phyloP scores from a whole-genome alignment of 495 filamentous ascomycete genomes.

The Lepidopterella palustris region DNA sequence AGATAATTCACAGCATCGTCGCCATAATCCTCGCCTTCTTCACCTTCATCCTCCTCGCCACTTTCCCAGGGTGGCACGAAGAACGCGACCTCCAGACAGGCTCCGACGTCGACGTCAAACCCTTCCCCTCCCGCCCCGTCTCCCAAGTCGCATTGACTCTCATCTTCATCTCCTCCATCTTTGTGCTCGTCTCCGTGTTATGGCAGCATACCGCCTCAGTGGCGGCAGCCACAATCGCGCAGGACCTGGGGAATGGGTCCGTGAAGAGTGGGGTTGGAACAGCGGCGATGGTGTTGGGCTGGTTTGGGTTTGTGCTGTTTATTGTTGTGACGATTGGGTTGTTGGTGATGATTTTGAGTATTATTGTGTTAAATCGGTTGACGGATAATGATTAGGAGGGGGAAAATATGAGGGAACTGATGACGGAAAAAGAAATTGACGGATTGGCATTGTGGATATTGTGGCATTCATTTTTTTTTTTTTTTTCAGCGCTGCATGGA shows the following conservation, averaged over 20 bases:
- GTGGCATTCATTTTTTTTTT: too few relatives aligned
- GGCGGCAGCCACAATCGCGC: slow-evolving; percentile 83
- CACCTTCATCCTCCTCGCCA: slow-evolving; percentile 66
- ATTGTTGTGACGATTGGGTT: slow-evolving; percentile 92
- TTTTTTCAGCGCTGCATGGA: too few relatives aligned
- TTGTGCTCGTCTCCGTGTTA: slow-evolving; percentile 66
- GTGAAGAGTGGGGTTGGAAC: slow-evolving; percentile 83
- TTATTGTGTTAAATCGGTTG: slow-evolving; percentile 55
- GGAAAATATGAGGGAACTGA: too few relatives aligned
- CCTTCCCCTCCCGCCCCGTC: slow-evolving; percentile 69
- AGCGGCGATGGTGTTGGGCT: slow-evolving; percentile 90
- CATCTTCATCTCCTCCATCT: slow-evolving; percentile 73
- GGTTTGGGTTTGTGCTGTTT: slow-evolving; percentile 89
- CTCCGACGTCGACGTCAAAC: slow-evolving; percentile 64
- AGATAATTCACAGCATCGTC: slow-evolving; percentile 51
- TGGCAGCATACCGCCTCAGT: slow-evolving; percentile 91
- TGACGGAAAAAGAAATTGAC: too few relatives aligned
- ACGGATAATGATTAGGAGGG: slow-evolving; percentile 30
- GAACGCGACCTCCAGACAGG: slow-evolving; percentile 56
- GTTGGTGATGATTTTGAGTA: slow-evolving; percentile 92
- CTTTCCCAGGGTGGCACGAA: slow-evolving; percentile 78
- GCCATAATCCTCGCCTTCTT: slow-evolving; percentile 77
- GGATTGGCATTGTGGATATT: too few relatives aligned
- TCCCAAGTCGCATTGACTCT: slow-evolving; percentile 69
- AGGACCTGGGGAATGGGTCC: slow-evolving; percentile 91